Conservation (phyloP, 2,329 filamentous ascomycete genomes). For the Daldinia sp. region DNA sequence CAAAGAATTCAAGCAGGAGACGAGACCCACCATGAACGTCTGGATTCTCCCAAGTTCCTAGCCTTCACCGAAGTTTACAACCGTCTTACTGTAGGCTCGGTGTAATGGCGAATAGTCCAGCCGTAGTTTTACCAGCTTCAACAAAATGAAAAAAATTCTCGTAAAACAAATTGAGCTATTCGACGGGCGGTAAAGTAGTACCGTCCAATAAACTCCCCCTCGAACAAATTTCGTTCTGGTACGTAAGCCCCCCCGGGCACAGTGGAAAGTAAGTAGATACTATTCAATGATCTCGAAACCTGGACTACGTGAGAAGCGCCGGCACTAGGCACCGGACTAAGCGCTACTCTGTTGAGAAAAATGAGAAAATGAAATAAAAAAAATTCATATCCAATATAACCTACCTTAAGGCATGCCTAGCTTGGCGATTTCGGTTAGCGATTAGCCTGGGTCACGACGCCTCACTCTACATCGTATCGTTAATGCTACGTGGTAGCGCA, state of each 20-base stretch:
- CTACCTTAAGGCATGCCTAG: constrained; percentile 14
- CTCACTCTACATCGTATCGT: constrained; percentile 35
- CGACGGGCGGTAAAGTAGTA: constrained; percentile 4
- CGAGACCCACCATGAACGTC: constrained; percentile 30
- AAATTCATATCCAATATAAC: constrained; percentile 4
- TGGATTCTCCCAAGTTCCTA: constrained; percentile 22
- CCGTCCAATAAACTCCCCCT: constrained; percentile 19
- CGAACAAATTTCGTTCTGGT: constrained; percentile 9
- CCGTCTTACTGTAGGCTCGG: constrained; percentile 34
- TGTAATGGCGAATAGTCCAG: constrained; percentile 33
- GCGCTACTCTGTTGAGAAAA: constrained; percentile 24
- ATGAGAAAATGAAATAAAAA: neutral
- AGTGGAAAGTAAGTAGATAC: constrained; percentile 9
- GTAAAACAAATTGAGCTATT: constrained; percentile 27
- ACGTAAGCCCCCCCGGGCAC: constrained; percentile 29
- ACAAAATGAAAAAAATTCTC: constrained; percentile 11
- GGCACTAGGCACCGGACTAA: constrained; percentile 35
- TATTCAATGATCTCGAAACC: constrained; percentile 12
- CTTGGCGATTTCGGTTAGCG: constrained; percentile 38
- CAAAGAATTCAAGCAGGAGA: constrained; percentile 23
- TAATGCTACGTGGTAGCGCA: constrained; percentile 36
- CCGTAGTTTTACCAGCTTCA: constrained; percentile 16
- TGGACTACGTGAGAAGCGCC: constrained; percentile 22
- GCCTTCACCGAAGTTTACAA: constrained; percentile 39
- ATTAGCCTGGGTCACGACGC: constrained; percentile 32